phyloP scores from a whole-genome alignment of 163 green algal genomes.

The Coccomyxa subellipsoidea region DNA sequence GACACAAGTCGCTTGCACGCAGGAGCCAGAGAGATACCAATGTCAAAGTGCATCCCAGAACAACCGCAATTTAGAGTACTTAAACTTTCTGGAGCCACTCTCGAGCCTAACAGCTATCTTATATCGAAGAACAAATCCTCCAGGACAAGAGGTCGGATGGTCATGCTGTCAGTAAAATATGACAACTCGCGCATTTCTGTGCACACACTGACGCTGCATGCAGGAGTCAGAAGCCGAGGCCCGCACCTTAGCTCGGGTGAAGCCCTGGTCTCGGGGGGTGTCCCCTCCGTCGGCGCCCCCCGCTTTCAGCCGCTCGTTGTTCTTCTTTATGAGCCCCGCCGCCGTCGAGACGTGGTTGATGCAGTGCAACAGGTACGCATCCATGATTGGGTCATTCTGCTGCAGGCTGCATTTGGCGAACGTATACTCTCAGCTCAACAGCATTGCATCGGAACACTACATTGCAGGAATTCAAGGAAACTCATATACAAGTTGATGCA shows the following conservation, averaged over 20 bases:
- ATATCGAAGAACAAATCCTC: too few relatives aligned
- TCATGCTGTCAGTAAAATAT: too few relatives aligned
- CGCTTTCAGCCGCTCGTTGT: conserved; percentile 66
- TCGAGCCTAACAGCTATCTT: too few relatives aligned
- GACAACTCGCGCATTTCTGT: background rate
- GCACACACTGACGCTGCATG: background rate
- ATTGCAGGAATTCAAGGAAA: too few relatives aligned
- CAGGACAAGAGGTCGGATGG: too few relatives aligned
- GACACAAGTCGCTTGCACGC: too few relatives aligned
- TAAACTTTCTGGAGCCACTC: too few relatives aligned
- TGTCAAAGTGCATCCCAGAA: too few relatives aligned
- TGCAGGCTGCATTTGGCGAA: conserved; percentile 18
- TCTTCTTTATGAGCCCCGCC: conserved; percentile 70
- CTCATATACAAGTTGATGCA: too few relatives aligned
- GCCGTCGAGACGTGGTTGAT: conserved; percentile 69
- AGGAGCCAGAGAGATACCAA: too few relatives aligned
- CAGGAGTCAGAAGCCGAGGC: background rate
- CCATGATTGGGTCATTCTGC: conserved; percentile 43
- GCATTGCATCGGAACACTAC: too few relatives aligned
- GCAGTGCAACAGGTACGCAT: conserved; percentile 78
- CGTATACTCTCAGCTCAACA: background rate
- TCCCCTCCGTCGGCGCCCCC: conserved; percentile 8
- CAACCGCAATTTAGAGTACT: too few relatives aligned
- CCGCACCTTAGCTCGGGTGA: conserved; percentile 70
- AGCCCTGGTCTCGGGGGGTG: conserved; percentile 71